Evolutionary conservation across 345 rosid species (phyloP), one percentile per base, ranked within the genome.

Genomic region (Hypericum androsaemum): DNA sequence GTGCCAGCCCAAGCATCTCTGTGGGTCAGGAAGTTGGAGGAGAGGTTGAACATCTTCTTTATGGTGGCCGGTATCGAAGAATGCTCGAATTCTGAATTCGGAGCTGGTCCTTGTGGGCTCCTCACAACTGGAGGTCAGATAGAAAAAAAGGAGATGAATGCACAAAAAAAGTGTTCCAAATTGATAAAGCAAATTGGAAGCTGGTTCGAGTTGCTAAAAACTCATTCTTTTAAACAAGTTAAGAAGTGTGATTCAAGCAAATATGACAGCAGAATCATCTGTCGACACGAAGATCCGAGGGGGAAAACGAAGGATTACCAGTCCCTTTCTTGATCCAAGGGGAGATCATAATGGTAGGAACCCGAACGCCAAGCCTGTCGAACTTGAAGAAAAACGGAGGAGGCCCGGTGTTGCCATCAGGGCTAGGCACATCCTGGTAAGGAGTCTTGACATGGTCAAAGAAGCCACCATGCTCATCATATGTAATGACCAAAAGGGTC

Each of bases 1-100:
- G 95, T 88, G 46, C 82, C 86, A 0, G 98, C 98, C 98, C 98
- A 88, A 53, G 98, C 96, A 74, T 92, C 98, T 64, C 98, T 74
- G 62, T 81, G 86, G 45, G 98, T 92, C 44, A 92, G 76, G 80
- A 79, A 92, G 63, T 85, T 88, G 40, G 98, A 88, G 39, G 77
- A 65, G 41, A 92, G 80, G 52, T 81, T 80, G 82, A 92, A 92
- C 5, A 92, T 73, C 64, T 92, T 88, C 89, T 85, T 92, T 43
- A 92, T 73, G 14, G 94, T 92, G 43, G 98, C 98, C 12, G 98
- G 95, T 54, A 92, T 76, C 35, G 98, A 88, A 28, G 98, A 92
- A 54, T 92, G 96, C 72, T 92, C 96, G 36, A 67, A 85, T 64
- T 92, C 98, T 12, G 98, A 85, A 54, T 56, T 77, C 41, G 80